Evolutionary conservation across 163 green algal genomes (phyloP), one percentile per base, ranked within the genome.

Genomic region (Scenedesmus sp.): DNA sequence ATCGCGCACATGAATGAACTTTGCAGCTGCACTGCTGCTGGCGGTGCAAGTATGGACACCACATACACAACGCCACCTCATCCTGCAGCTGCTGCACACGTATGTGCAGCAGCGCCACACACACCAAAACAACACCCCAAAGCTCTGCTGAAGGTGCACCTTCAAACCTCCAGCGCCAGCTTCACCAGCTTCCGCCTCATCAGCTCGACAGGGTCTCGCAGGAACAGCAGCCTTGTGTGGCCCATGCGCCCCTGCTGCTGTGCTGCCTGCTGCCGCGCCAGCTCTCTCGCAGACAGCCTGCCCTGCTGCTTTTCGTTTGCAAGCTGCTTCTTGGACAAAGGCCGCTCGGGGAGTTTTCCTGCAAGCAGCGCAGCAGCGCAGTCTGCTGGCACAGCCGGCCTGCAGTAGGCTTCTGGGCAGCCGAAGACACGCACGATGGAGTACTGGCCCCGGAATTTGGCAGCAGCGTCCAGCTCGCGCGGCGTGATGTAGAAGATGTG

Each of bases 361-460:
- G n/a, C 57, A 74, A 16, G 20, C 59, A 88, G 18, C 10, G 59
- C n/a, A 88, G 83, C 83, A 55, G n/a, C 55, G 55, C 55, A n/a
- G 20, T 4, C 16, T 18, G 15, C 20, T 20, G 54, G 20, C 46
- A 52, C 23, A 7, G 18, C 82, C 1, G 82, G 46, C 55, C 46
- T 15, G 56, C 55, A 67, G 70, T 16, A 54, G 55, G 55, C 55
- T 7, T 70, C 46, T 57, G 86, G 86, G 52, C 86, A 90, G 64
- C 86, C 86, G 57, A 74, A 90, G 52, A 90, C 86, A 3, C 86
- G 56, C 16, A 82, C 86, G 5, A 90, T 46, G 52, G 52, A 84
- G 86, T 84, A 90, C 5, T 67, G 9, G 16, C 59, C 18, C 46
- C 70, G 46, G 79, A 52, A 84, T 16, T 56, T 83, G 46, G 86